phyloP scores from a whole-genome alignment of 441 rosid genomes.

The Gossypium gossypioides region DNA sequence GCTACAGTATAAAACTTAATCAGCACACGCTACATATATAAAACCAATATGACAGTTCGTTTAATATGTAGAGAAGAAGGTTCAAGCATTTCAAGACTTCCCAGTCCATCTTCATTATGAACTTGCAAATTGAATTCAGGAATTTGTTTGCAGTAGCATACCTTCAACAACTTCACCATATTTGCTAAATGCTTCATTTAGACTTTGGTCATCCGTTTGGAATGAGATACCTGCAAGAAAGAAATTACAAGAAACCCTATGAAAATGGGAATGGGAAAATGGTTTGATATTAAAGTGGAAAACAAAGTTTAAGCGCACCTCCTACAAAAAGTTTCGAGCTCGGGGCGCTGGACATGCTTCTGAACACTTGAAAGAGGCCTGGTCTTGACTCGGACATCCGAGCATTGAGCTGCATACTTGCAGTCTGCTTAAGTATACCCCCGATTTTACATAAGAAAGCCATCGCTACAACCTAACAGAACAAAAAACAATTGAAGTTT shows the following conservation, averaged over 20 bases:
- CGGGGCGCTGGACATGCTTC: slow-evolving; percentile 73
- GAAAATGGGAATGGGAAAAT: neutral
- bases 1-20: slow-evolving; percentile 34
- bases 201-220: slow-evolving; percentile 49
- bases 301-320: slow-evolving; percentile 32
- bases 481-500: neutral
- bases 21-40: neutral
- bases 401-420: slow-evolving; percentile 35
- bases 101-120: neutral
- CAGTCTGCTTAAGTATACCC: slow-evolving; percentile 54
- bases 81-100: neutral
- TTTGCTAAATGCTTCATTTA: slow-evolving; percentile 60
- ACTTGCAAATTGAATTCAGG: neutral
- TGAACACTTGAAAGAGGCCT: slow-evolving; percentile 53
- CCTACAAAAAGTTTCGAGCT: slow-evolving; percentile 71
- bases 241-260: slow-evolving; percentile 2
- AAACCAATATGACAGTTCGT: neutral
- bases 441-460: slow-evolving; percentile 76
- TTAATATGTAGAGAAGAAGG: neutral
- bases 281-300: neutral
- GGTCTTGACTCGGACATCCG: slow-evolving; percentile 45
- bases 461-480: slow-evolving; percentile 38
- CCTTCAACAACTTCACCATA: slow-evolving; percentile 81
- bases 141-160: slow-evolving; percentile 6
- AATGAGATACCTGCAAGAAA: slow-evolving; percentile 55